Percentiles rank a stretch among this genome's conserved stretches.
phyloP scores from a whole-genome alignment of 257 asterid species.

The Nicotiana knightiana region DNA sequence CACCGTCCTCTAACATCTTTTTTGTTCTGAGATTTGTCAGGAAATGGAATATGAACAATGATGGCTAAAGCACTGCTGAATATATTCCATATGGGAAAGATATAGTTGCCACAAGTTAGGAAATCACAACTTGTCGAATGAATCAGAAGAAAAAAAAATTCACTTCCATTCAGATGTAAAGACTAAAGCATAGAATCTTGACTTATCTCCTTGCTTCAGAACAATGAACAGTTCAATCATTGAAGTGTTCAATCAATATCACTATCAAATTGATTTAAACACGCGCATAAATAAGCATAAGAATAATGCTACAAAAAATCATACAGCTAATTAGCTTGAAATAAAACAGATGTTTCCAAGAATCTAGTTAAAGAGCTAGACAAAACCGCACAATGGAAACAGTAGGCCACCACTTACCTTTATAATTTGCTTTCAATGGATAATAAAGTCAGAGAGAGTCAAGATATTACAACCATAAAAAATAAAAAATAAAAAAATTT shows the following conservation, averaged over 20 bases:
- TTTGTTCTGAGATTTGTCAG: neutral
- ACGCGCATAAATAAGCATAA: neutral
- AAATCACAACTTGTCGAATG: neutral
- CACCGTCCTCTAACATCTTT: neutral
- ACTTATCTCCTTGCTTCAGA: neutral
- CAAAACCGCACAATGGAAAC: neutral
- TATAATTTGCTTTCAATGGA: neutral
- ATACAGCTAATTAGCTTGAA: neutral
- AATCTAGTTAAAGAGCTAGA: neutral
- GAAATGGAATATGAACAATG: conserved; percentile 1
- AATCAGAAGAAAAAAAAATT: neutral
- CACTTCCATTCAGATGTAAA: neutral
- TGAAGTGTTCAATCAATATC: neutral
- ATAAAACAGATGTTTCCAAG: neutral
- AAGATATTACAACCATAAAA: neutral
- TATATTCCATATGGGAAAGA: neutral
- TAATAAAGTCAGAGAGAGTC: neutral
- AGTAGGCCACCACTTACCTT: neutral
- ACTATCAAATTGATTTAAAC: neutral
- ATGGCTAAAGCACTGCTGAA: neutral
- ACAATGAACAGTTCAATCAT: conserved; percentile 4
- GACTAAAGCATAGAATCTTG: neutral
- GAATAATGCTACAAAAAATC: neutral
- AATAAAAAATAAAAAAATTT: neutral
- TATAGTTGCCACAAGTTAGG: neutral